Conservation (phyloP, 2,329 filamentous ascomycete genomes). For the Exutisphaerella laricina region DNA sequence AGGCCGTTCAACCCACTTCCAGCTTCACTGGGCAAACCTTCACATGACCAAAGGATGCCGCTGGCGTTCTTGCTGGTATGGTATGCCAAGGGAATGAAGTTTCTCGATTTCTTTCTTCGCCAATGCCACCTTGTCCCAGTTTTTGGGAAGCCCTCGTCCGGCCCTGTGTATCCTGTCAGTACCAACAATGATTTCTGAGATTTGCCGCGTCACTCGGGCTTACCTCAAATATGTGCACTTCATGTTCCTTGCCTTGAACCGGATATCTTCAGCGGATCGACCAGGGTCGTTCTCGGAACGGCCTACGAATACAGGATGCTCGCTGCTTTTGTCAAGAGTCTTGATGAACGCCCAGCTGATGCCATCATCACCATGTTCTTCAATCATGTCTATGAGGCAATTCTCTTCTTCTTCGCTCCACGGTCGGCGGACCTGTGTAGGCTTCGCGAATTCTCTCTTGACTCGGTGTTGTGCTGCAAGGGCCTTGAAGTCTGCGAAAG, state of each 20-base stretch:
- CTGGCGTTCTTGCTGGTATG: conserved; percentile 21
- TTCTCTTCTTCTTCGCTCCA: conserved; percentile 35
- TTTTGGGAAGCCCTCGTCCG: conserved; percentile 35
- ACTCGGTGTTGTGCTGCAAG: conserved; percentile 9
- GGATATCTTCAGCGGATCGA: conserved; percentile 46
- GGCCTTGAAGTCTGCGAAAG: conserved; percentile 21
- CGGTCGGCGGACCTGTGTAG: conserved; percentile 28
- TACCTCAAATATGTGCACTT: conserved; percentile 44
- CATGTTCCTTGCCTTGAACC: conserved; percentile 48
- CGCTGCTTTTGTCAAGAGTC: conserved; percentile 23
- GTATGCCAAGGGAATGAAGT: conserved; percentile 28
- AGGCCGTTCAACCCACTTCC: too few species aligned
- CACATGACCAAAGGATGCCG: conserved; percentile 4
- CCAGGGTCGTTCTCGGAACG: conserved; percentile 30
- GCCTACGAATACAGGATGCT: too few species aligned
- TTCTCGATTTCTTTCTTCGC: conserved; percentile 37
- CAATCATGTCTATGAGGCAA: conserved; percentile 47
- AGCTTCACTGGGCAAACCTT: too few species aligned
- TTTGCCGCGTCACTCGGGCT: conserved; percentile 15
- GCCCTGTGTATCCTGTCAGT: conserved; percentile 26
- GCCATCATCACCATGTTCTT: conserved; percentile 35
- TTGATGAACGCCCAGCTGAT: conserved; percentile 46
- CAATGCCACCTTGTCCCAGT: conserved; percentile 42
- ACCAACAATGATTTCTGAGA: not conserved
- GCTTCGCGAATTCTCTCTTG: conserved; percentile 19